Conservation (phyloP, 2,329 filamentous ascomycete genomes). For the Knoxdaviesia proteae region DNA sequence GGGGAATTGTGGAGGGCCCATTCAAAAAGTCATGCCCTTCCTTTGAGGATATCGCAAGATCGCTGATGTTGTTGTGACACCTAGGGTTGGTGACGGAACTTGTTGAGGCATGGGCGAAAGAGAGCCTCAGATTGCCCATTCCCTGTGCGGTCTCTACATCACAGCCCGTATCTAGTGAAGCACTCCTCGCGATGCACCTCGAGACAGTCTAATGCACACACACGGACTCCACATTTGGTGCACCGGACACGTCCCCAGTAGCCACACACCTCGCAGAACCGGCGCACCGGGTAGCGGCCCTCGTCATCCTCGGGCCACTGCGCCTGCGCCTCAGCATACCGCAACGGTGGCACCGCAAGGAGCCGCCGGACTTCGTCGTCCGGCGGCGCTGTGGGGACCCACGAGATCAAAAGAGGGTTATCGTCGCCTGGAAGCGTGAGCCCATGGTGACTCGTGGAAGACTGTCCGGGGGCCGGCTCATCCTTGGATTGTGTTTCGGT, state of each 20-base stretch:
- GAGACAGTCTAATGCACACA: slow-evolving; percentile 60
- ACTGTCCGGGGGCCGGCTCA: neutral
- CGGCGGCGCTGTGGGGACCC: slow-evolving; percentile 35
- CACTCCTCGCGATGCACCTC: slow-evolving; percentile 53
- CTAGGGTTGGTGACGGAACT: too few species aligned
- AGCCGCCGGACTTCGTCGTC: slow-evolving; percentile 43
- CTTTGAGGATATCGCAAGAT: too few species aligned
- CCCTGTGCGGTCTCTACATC: slow-evolving; percentile 2
- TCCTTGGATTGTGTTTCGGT: too few species aligned
- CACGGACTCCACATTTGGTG: slow-evolving; percentile 55
- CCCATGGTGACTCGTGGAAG: neutral
- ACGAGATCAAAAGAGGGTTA: slow-evolving; percentile 36
- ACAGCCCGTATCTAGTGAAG: slow-evolving; percentile 39
- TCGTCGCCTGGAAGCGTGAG: slow-evolving; percentile 24
- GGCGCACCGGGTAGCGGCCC: slow-evolving; percentile 31
- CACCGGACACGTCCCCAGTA: slow-evolving; percentile 65
- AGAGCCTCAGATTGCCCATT: too few species aligned
- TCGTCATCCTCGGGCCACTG: slow-evolving; percentile 17
- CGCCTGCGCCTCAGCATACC: slow-evolving; percentile 42
- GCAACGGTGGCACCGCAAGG: slow-evolving; percentile 41
- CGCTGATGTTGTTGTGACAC: too few species aligned
- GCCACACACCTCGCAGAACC: slow-evolving; percentile 62
- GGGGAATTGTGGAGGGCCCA: too few species aligned
- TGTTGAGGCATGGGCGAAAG: too few species aligned
- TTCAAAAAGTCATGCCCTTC: too few species aligned